Conservation (phyloP, 805 yeast genomes). For the Priceomyces haplophilus region DNA sequence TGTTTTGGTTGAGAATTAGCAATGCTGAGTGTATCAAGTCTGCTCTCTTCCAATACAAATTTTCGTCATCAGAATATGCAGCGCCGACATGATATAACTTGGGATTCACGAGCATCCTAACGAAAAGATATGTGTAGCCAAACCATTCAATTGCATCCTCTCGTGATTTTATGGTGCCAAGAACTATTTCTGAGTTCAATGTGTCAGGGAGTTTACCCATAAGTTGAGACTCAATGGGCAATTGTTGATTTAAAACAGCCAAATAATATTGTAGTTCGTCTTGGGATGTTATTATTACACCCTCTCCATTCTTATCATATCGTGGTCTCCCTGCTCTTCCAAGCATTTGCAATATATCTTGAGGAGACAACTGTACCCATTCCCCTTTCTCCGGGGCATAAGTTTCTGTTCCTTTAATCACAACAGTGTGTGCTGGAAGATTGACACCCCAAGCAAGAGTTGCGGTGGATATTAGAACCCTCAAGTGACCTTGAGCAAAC, state of each 20-base stretch:
- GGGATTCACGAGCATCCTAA: slow-evolving; percentile 76
- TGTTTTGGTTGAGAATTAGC: slow-evolving; percentile 49
- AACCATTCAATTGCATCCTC: slow-evolving; percentile 80
- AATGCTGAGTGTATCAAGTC: slow-evolving; percentile 81
- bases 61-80: slow-evolving; percentile 51
- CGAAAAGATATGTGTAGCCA: slow-evolving; percentile 70
- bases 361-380: slow-evolving; percentile 92
- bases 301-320: slow-evolving; percentile 89
- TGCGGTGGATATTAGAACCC: slow-evolving; percentile 83
- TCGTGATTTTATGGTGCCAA: slow-evolving; percentile 59
- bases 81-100: slow-evolving; percentile 71
- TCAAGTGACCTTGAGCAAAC: slow-evolving; percentile 84
- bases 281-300: slow-evolving; percentile 85
- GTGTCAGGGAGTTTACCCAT: slow-evolving; percentile 67
- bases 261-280: slow-evolving; percentile 83
- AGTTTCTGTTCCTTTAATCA: slow-evolving; percentile 89
- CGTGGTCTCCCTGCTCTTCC: slow-evolving; percentile 98
- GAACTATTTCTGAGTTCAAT: slow-evolving; percentile 82
- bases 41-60: slow-evolving; percentile 50
- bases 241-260: slow-evolving; percentile 84
- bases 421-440: slow-evolving; percentile 91
- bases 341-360: slow-evolving; percentile 93
- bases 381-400: slow-evolving; percentile 87
- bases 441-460: slow-evolving; percentile 98
- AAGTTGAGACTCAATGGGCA: slow-evolving; percentile 89